Percentiles rank a stretch among this genome's conserved stretches.
phyloP scores from a whole-genome alignment of 192 early-diverging fungal genomes.

The Glomus cerebriforme region DNA sequence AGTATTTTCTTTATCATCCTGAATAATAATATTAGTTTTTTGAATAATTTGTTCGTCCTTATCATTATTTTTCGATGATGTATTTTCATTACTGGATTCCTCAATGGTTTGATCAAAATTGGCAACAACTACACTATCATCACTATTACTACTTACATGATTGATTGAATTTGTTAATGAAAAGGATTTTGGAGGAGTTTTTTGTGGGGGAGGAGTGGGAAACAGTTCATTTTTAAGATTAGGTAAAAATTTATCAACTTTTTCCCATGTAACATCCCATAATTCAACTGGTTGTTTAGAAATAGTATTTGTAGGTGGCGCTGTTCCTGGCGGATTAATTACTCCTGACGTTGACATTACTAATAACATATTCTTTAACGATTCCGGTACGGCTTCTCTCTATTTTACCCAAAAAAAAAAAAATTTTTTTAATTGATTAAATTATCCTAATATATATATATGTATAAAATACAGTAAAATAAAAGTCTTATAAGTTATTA shows the following conservation, averaged over 20 bases:
- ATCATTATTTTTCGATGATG: no score
- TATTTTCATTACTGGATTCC: no score
- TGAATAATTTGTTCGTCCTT: neutral
- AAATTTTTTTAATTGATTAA: no score
- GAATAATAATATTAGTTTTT: neutral
- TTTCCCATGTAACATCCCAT: constrained; percentile 74
- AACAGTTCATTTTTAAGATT: constrained; percentile 48
- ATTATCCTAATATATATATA: no score
- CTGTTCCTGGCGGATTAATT: constrained; percentile 40
- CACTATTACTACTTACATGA: neutral
- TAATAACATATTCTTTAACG: constrained; percentile 80
- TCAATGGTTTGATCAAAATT: neutral
- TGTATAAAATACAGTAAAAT: no score
- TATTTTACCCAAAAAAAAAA: constrained; percentile 37
- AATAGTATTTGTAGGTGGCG: neutral
- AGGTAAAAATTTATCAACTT: constrained; percentile 66
- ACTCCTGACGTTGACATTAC: constrained; percentile 76
- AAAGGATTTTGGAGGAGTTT: neutral
- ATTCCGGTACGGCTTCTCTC: constrained; percentile 74
- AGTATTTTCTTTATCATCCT: neutral
- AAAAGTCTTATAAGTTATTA: neutral
- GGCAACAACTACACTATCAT: neutral
- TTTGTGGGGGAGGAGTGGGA: neutral
- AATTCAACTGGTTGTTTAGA: constrained; percentile 39
- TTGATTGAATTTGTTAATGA: neutral